Conservation (phyloP, 139 green algal genomes). For the Picochlorum sp. region DNA sequence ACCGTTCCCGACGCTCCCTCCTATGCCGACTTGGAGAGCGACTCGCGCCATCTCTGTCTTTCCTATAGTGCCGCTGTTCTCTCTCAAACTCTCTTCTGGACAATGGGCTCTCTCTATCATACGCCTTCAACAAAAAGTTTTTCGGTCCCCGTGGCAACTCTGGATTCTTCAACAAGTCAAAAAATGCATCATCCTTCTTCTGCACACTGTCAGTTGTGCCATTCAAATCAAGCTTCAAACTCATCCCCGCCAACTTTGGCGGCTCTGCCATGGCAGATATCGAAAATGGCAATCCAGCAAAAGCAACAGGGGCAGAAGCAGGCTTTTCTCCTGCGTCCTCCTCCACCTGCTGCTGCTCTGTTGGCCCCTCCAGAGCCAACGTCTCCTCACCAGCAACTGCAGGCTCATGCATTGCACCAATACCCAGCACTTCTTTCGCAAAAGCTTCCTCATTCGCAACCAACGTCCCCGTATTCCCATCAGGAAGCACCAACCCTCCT, state of each 20-base stretch:
- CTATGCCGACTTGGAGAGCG: no score
- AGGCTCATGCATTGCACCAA: slow-evolving; percentile 1
- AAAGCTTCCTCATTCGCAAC: slow-evolving; percentile 45
- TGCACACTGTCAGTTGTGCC: neutral
- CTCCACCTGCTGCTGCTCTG: neutral
- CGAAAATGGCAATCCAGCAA: neutral
- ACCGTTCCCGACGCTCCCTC: no score
- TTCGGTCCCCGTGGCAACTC: slow-evolving; percentile 8
- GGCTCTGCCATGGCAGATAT: neutral
- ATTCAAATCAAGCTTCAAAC: no score
- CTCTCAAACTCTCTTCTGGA: slow-evolving; percentile 25
- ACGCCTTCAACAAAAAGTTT: slow-evolving; percentile 22
- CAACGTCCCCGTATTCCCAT: slow-evolving; percentile 42
- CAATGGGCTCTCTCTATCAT: slow-evolving; percentile 18
- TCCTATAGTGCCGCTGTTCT: slow-evolving; percentile 19
- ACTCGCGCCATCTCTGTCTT: neutral
- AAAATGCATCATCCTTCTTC: slow-evolving; percentile 18
- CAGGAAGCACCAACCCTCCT: slow-evolving; percentile 49
- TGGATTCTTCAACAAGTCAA: slow-evolving; percentile 14
- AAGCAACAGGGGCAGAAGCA: neutral
- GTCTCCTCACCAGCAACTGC: neutral
- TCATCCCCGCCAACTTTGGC: neutral
- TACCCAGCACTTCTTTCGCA: slow-evolving; percentile 34
- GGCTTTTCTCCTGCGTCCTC: neutral
- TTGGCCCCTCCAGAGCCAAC: neutral